These are phyloP conservation scores for Microdochium paspali DNA, from an alignment of 2,329 filamentous ascomycete species.

Conservation along the genomic window DNA sequence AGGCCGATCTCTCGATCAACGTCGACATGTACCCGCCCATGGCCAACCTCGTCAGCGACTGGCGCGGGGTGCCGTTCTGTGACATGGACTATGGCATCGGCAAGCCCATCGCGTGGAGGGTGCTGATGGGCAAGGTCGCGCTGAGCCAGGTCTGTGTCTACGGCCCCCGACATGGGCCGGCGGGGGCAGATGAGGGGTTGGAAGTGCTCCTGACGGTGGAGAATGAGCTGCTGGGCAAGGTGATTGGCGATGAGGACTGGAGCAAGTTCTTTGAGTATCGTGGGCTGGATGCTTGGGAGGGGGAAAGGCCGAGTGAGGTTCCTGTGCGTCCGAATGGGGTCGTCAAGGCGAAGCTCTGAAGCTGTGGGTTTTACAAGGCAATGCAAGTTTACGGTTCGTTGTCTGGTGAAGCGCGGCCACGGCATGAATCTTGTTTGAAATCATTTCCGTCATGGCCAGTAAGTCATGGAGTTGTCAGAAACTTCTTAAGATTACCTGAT, in stretches of 20 bases:
- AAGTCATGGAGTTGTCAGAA: too few relatives aligned
- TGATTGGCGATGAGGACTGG: constrained; percentile 25
- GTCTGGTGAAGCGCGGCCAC: too few relatives aligned
- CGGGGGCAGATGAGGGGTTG: constrained; percentile 22
- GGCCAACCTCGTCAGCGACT: constrained; percentile 18
- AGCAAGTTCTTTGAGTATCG: constrained; percentile 26
- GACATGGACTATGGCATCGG: constrained; percentile 26
- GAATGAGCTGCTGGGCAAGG: constrained; percentile 16
- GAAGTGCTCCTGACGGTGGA: constrained; percentile 25
- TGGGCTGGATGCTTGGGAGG: constrained; percentile 16
- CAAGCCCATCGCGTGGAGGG: constrained; percentile 20
- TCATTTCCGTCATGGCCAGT: too few relatives aligned
- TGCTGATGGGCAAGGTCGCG: constrained; percentile 19
- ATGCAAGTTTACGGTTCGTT: too few relatives aligned
- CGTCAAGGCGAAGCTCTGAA: too few relatives aligned
- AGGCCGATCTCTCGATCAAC: too few relatives aligned
- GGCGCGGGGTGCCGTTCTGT: constrained; percentile 19
- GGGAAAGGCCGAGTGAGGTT: too few relatives aligned
- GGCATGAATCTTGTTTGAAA: too few relatives aligned
- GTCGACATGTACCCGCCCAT: too few relatives aligned
- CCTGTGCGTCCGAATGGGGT: too few relatives aligned
- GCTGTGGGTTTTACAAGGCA: too few relatives aligned
- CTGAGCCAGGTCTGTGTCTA: constrained; percentile 20
- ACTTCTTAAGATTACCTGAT: too few relatives aligned
- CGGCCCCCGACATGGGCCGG: constrained; percentile 13